Evolutionary conservation across 2,329 filamentous ascomycete species (phyloP).

Genomic region (Cytospora paraplurivora): DNA sequence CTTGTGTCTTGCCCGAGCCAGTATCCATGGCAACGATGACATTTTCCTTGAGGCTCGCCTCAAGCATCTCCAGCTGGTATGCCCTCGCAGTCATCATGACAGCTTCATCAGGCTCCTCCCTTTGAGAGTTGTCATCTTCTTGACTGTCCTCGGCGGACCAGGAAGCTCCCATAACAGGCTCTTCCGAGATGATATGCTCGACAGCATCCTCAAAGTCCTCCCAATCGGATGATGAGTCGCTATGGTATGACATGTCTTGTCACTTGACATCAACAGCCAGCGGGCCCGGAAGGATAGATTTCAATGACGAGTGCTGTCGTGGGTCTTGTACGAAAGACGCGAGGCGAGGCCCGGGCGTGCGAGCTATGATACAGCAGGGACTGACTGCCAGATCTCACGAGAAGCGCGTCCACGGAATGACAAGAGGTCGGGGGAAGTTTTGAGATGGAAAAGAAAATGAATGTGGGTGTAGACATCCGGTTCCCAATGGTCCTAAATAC

Average conservation of each 20-base stretch:
- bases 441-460: background rate
- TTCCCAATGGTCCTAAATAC: background rate
- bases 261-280: background rate
- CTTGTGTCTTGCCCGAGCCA: conserved; percentile 75
- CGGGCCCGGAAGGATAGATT: background rate
- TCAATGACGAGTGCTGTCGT: background rate
- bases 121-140: background rate
- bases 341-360: background rate
- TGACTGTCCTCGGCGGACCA: conserved; percentile 6
- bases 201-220: conserved; percentile 64
- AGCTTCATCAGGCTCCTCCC: conserved; percentile 9
- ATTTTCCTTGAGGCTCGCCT: conserved; percentile 67
- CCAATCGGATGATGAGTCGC: conserved; percentile 14
- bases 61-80: conserved; percentile 78
- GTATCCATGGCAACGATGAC: conserved; percentile 80
- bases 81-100: conserved; percentile 50
- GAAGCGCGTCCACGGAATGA: background rate
- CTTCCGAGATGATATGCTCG: conserved; percentile 78
- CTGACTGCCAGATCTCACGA: background rate
- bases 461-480: background rate
- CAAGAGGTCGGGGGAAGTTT: background rate
- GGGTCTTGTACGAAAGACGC: background rate
- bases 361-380: background rate
- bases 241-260: conserved; percentile 25
- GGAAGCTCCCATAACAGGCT: conserved; percentile 8